Conservation (phyloP, 208 protist genomes). For the Naegleria fowleri region DNA sequence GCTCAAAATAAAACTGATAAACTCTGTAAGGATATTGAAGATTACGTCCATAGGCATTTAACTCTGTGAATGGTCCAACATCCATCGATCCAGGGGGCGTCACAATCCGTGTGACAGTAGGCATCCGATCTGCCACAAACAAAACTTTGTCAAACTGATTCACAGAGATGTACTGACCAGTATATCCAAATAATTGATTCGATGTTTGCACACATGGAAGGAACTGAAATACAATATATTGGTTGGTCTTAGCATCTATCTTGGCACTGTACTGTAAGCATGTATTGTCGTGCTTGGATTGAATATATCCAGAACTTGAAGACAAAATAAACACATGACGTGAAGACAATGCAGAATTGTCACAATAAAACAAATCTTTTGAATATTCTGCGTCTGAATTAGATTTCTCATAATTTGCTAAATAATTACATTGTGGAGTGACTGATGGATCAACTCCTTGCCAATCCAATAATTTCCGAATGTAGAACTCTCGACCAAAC, state of each 20-base stretch:
- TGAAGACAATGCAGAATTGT: neutral
- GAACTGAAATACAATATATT: neutral
- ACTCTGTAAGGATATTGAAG: neutral
- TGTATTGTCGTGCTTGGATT: neutral
- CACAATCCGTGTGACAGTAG: neutral
- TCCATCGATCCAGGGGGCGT: neutral
- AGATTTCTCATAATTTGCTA: neutral
- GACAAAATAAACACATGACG: neutral
- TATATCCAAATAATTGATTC: neutral
- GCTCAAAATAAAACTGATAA: neutral
- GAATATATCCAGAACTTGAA: neutral
- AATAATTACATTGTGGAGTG: neutral
- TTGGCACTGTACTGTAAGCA: neutral
- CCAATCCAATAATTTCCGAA: neutral
- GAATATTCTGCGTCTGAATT: neutral
- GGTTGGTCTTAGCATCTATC: neutral
- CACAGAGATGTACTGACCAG: neutral
- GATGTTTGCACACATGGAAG: neutral
- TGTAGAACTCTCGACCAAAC: neutral
- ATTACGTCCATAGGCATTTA: neutral
- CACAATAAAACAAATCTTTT: neutral
- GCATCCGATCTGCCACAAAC: neutral
- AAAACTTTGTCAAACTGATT: neutral
- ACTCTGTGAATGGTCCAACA: neutral
- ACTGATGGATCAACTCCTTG: neutral